Conservation (phyloP, 2,329 filamentous ascomycete genomes). For the Aotearoamyces nothofagi region DNA sequence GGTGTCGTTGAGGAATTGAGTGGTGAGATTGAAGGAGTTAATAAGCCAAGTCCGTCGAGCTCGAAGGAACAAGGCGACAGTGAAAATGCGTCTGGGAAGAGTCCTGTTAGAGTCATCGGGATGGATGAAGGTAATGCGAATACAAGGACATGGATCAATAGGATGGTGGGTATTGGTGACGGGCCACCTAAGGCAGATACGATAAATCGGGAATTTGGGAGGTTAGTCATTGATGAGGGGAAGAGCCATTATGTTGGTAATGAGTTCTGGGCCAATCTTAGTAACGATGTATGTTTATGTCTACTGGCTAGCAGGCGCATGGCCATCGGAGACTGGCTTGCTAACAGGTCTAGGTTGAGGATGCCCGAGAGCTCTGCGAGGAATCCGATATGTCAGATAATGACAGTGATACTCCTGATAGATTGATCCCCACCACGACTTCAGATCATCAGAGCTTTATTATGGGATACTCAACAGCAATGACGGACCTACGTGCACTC, state of each 20-base stretch:
- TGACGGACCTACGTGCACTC: conserved; percentile 46
- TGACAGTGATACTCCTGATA: conserved; percentile 12
- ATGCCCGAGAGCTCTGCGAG: no score
- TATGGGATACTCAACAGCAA: conserved; percentile 57
- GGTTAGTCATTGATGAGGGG: conserved; percentile 54
- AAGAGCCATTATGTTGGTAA: conserved; percentile 61
- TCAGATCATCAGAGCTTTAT: conserved; percentile 57
- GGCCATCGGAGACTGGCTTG: no score
- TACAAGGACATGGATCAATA: no score
- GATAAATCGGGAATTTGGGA: conserved; percentile 29
- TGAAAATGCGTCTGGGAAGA: conserved; percentile 5
- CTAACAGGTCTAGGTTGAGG: no score
- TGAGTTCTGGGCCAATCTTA: conserved; percentile 60
- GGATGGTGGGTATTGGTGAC: no score
- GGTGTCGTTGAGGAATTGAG: conserved; percentile 59
- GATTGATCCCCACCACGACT: conserved; percentile 37
- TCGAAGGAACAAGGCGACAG: conserved; percentile 8
- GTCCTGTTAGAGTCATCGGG: no score
- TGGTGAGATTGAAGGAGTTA: conserved; percentile 33
- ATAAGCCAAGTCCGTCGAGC: conserved; percentile 10
- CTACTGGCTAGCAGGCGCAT: no score
- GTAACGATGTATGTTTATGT: conserved; percentile 48
- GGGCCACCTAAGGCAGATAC: no score
- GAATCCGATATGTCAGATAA: conserved; percentile 5
- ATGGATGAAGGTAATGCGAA: conserved; percentile 14